Conservation (phyloP, 495 filamentous ascomycete genomes). For the Talaromyces trachyspermus region DNA sequence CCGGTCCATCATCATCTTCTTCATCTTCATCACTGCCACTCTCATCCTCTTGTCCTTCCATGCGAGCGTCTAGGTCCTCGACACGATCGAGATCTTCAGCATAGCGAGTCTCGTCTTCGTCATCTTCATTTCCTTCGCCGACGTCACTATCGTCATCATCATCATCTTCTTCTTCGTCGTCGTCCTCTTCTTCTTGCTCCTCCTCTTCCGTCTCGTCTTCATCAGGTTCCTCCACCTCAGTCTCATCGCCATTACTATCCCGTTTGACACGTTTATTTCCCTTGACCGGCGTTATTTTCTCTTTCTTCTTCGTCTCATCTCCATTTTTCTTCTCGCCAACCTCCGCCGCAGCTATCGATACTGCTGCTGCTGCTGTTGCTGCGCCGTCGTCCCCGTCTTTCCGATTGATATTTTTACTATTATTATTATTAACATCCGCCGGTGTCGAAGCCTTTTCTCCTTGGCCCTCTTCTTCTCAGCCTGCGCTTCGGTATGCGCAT, state of each 20-base stretch:
- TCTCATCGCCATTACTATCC: constrained; percentile 36
- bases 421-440: too few species aligned
- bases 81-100: constrained; percentile 59
- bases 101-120: constrained; percentile 28
- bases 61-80: constrained; percentile 46
- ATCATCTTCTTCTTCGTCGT: constrained; percentile 5
- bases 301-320: constrained; percentile 44
- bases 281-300: constrained; percentile 23
- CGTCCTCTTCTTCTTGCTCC: constrained; percentile 8
- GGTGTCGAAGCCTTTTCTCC: constrained; percentile 45
- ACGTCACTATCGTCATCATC: constrained; percentile 33
- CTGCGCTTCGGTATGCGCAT: constrained; percentile 53
- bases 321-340: constrained; percentile 37
- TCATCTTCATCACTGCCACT: constrained; percentile 37
- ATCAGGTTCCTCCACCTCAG: constrained; percentile 49
- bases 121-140: constrained; percentile 32
- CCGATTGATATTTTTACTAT: too few species aligned
- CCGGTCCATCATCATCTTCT: constrained; percentile 37
- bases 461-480: constrained; percentile 57
- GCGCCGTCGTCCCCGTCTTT: constrained; percentile 27
- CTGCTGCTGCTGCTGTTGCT: constrained; percentile 18
- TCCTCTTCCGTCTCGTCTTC: constrained; percentile 26
- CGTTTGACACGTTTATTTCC: constrained; percentile 44
- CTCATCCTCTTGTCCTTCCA: constrained; percentile 28
- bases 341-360: constrained; percentile 29